A percentile compares a stretch with the other conserved stretches of the same genome.
Conservation (phyloP, 371 early-diverging fungal species). For the Gilbertella persicaria region DNA sequence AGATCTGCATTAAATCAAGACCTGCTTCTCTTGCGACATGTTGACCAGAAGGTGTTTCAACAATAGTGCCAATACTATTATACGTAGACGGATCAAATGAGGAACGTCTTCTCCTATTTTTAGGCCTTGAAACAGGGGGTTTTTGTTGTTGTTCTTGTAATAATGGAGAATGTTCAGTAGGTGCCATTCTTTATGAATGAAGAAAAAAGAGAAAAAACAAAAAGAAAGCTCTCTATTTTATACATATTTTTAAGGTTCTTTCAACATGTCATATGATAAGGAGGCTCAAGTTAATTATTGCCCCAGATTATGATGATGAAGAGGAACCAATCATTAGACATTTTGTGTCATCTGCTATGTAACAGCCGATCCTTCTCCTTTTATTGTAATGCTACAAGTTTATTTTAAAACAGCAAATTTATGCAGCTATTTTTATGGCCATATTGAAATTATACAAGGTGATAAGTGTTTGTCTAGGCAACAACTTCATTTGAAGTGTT, state of each 20-base stretch:
- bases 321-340: constrained; percentile 13
- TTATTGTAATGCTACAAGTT: background rate
- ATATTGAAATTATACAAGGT: constrained; percentile 4
- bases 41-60: constrained; percentile 10
- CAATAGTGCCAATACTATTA: constrained; percentile 34
- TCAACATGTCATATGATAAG: constrained; percentile 4
- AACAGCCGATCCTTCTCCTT: background rate
- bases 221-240: background rate
- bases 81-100: constrained; percentile 52
- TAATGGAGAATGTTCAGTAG: constrained; percentile 19
- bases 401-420: background rate
- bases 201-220: constrained; percentile 7
- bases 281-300: background rate
- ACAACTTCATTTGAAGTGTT: constrained; percentile 18
- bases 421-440: background rate
- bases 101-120: constrained; percentile 40
- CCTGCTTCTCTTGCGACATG: constrained; percentile 19
- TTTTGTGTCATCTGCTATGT: background rate
- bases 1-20: constrained; percentile 31
- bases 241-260: background rate
- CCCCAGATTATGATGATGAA: background rate
- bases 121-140: constrained; percentile 42
- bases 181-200: background rate
- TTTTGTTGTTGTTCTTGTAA: constrained; percentile 26
- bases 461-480: too few relatives aligned